Conservation (phyloP, 2,329 filamentous ascomycete genomes). For the Fonsecaea multimorphosa region DNA sequence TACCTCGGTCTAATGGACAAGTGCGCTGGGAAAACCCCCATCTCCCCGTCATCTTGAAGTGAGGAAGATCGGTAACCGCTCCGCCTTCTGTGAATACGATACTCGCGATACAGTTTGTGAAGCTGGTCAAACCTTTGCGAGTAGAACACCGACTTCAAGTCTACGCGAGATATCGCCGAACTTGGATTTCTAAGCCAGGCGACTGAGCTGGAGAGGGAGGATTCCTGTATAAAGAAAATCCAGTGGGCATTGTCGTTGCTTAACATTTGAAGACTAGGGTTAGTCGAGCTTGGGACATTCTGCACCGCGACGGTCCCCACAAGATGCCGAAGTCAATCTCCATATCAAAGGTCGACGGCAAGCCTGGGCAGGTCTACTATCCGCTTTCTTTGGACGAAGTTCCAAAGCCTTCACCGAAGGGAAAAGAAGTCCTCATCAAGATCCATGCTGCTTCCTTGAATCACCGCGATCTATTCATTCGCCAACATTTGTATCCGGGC, state of each 20-base stretch:
- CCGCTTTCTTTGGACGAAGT: conserved; percentile 62
- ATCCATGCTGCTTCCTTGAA: conserved; percentile 84
- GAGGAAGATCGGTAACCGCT: conserved; percentile 1
- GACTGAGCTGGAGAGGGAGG: not conserved
- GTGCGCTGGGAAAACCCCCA: not conserved
- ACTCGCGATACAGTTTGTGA: not conserved
- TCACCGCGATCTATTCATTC: conserved; percentile 93
- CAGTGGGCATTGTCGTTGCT: not conserved
- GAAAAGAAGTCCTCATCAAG: conserved; percentile 73
- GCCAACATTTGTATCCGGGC: conserved; percentile 87
- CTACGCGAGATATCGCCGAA: conserved; percentile 23
- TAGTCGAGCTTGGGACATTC: not conserved
- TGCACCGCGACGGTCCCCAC: not conserved
- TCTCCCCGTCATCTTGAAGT: not conserved
- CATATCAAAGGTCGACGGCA: conserved; percentile 59
- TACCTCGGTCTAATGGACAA: not conserved
- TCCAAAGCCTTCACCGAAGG: conserved; percentile 67
- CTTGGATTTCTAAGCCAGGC: conserved; percentile 23
- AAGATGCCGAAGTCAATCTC: conserved; percentile 54
- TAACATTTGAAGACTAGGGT: not conserved
- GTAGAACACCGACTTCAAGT: conserved; percentile 8
- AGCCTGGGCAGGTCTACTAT: conserved; percentile 82
- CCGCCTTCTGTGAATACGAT: not conserved
- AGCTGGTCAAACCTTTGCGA: not conserved
- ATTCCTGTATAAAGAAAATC: not conserved